Percentiles rank a stretch among this genome's conserved stretches.
Conservation (phyloP, 169 alveolate species). For the Plasmodium coatneyi region DNA sequence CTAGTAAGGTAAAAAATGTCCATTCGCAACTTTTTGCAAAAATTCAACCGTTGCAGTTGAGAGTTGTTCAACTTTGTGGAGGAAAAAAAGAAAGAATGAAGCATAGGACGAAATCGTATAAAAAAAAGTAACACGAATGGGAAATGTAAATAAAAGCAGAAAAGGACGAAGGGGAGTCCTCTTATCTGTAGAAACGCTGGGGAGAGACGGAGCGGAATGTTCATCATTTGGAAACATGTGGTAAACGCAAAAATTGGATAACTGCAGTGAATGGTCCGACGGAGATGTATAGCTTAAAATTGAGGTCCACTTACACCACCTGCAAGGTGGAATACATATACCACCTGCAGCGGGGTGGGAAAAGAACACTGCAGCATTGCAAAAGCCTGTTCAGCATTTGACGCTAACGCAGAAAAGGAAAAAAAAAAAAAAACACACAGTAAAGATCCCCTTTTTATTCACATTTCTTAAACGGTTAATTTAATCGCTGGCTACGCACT, state of each 20-base stretch:
- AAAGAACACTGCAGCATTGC: not conserved
- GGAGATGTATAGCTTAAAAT: not conserved
- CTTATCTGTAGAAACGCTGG: not conserved
- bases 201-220: not conserved
- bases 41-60: not conserved
- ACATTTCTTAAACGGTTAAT: not conserved
- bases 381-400: not conserved
- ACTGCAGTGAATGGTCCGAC: not conserved
- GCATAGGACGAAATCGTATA: not conserved
- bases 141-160: not conserved
- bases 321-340: not conserved
- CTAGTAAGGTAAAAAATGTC: not conserved
- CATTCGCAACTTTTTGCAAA: not conserved
- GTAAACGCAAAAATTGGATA: not conserved
- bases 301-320: not conserved
- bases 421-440: not conserved
- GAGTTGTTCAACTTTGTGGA: not conserved
- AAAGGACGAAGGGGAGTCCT: not conserved
- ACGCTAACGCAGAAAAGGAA: not conserved
- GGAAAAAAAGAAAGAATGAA: conserved; percentile 2
- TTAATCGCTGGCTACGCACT: not conserved
- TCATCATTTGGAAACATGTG: not conserved
- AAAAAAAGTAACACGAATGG: not conserved
- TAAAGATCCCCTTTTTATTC: not conserved
- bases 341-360: not conserved